Evolutionary conservation across 1,284 basidiomycete species (phyloP).

Genomic region (Leccinum pachyderme): DNA sequence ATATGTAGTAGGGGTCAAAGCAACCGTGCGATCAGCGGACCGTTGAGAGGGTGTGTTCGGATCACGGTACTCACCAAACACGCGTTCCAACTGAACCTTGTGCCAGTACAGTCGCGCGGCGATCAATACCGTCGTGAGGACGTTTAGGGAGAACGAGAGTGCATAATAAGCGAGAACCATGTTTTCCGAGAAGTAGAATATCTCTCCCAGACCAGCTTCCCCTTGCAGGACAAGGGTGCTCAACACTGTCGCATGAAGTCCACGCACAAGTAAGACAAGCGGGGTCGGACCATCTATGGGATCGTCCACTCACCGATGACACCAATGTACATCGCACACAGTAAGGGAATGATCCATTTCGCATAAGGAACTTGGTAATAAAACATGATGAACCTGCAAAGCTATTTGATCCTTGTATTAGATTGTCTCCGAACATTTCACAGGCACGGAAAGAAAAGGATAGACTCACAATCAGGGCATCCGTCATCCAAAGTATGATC

Average conservation of each 20-base stretch:
- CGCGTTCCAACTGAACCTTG: conserved; percentile 24
- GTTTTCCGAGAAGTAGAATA: conserved; percentile 25
- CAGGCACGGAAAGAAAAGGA: background rate
- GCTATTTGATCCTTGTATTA: conserved; percentile 15
- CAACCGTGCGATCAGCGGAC: conserved; percentile 2
- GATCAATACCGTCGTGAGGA: conserved; percentile 39
- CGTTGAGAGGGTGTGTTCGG: background rate
- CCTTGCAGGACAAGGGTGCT: conserved; percentile 20
- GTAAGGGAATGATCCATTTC: conserved; percentile 29
- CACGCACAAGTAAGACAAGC: background rate
- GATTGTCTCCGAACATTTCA: background rate
- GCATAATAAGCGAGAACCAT: conserved; percentile 30
- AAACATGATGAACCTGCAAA: conserved; percentile 27
- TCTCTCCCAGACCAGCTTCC: conserved; percentile 18
- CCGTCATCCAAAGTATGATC: conserved; percentile 34
- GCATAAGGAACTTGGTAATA: conserved; percentile 23
- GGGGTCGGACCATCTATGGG: background rate
- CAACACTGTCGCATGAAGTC: conserved; percentile 9
- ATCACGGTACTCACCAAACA: conserved; percentile 28
- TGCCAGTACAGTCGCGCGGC: conserved; percentile 35
- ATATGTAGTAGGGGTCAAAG: background rate
- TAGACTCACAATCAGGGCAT: conserved; percentile 27
- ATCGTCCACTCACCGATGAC: conserved; percentile 21
- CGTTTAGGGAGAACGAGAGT: conserved; percentile 38
- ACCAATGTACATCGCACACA: conserved; percentile 25